These are phyloP conservation scores for Coemansia sp. DNA, from an alignment of 192 early-diverging fungal genomes.

Conservation along the genomic window DNA sequence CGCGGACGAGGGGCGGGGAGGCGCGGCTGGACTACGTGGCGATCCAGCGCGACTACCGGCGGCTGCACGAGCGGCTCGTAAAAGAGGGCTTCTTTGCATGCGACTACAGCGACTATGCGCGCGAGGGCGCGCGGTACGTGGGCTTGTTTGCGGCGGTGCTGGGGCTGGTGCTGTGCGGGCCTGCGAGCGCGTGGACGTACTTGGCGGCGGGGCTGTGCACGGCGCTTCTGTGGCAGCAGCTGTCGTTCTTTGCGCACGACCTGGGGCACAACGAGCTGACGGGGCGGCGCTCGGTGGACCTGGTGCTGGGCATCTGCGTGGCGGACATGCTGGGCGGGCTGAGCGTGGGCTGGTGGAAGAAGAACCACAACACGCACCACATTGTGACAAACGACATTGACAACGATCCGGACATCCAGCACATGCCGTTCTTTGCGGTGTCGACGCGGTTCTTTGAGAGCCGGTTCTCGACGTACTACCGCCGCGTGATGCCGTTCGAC, in stretches of 20 bases:
- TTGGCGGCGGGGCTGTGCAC: slow-evolving; percentile 56
- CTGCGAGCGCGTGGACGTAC: slow-evolving; percentile 32
- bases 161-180: slow-evolving; percentile 36
- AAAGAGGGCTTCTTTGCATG: slow-evolving; percentile 66
- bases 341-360: slow-evolving; percentile 96
- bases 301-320: slow-evolving; percentile 77
- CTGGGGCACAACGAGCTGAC: slow-evolving; percentile 95
- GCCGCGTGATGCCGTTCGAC: slow-evolving; percentile 80
- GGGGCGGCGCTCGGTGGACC: slow-evolving; percentile 69
- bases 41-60: slow-evolving; percentile 59
- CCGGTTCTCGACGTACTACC: slow-evolving; percentile 89
- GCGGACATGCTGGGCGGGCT: slow-evolving; percentile 85
- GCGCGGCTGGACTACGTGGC: slow-evolving; percentile 45
- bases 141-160: slow-evolving; percentile 26
- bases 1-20: slow-evolving; percentile 22
- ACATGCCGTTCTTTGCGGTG: slow-evolving; percentile 93
- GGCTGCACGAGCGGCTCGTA: slow-evolving; percentile 64
- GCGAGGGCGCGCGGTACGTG: slow-evolving; percentile 48
- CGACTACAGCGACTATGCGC: slow-evolving; percentile 54
- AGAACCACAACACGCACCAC: slow-evolving; percentile 96
- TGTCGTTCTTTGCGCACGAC: slow-evolving; percentile 92
- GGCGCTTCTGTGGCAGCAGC: slow-evolving; percentile 85
- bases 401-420: slow-evolving; percentile 98
- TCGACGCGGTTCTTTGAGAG: slow-evolving; percentile 74
- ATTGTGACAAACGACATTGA: slow-evolving; percentile 91